Evolutionary conservation across 371 early-diverging fungal genomes (phyloP), one percentile per base, ranked within the genome.

Genomic region (Mucor plumbeus): DNA sequence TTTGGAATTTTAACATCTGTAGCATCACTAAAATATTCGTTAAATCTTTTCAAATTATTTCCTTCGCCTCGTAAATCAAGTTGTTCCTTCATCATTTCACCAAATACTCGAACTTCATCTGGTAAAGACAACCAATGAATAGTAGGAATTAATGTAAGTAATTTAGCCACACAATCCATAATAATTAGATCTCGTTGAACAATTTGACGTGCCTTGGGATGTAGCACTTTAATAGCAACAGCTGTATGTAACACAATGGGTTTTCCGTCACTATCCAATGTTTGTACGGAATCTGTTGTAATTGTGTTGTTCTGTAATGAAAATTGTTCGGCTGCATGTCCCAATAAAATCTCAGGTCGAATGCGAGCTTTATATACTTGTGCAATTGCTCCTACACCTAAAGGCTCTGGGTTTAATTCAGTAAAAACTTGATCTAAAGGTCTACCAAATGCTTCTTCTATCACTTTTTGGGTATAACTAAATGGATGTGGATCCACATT

Each of bases 361-460:
- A 93, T 70, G 44, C 83, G 81, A 15, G 91, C 94, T 35, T 87
- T 73, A 69, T 91, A 88, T 65, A 97, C 99, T 80, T 98, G 98
- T 0, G 98, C 96, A 71, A 99, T 95, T 6, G 97, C 96, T 1
- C 99, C 98, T 9, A 94, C 93, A 0, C 99, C 99, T 5, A 97
- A 82, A 0, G 97, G 96, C 0, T 70, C 76, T 35, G 82, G 79
- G 19, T 93, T 89, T 63, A 96, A 88, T 36, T 80, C 80, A 34
- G 87, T 88, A 80, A 98, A 96, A 7, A 95, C 74, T 26, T 91
- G 87, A 26, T 91, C 88, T 5, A 97, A 71, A 17, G 78, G 75
- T 40, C 69, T 74, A 14, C 86, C 89, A 69, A 92, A 91, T 1
- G 88, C 88, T 7, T 75, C 71, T 58, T 87, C 80, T 55, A 97